A percentile compares a stretch with the other conserved stretches of the same genome.
Conservation (phyloP, 202 grass and related monocot genomes). For the Eragrostis tef region DNA sequence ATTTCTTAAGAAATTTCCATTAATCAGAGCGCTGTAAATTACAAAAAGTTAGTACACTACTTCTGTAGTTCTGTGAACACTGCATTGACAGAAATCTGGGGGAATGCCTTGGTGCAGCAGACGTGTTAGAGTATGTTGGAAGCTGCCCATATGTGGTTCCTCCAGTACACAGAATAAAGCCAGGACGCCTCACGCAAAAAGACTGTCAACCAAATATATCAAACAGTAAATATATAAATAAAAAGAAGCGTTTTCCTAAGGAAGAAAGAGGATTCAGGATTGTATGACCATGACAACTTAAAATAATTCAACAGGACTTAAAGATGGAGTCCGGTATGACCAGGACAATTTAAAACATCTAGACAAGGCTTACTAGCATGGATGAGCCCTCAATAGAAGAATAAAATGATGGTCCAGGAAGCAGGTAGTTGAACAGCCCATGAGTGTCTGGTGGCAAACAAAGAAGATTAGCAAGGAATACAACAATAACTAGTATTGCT, state of each 20-base stretch:
- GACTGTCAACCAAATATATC: constrained; percentile 63
- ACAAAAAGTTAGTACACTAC: constrained; percentile 30
- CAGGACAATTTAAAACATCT: background rate
- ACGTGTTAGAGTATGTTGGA: constrained; percentile 70
- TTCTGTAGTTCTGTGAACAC: constrained; percentile 37
- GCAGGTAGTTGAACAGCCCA: constrained; percentile 86
- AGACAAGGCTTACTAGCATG: constrained; percentile 62
- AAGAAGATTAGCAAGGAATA: constrained; percentile 46
- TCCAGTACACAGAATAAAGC: constrained; percentile 96
- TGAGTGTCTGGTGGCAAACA: constrained; percentile 65
- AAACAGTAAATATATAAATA: constrained; percentile 23
- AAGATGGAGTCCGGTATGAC: background rate
- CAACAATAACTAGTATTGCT: constrained; percentile 32
- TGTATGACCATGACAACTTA: constrained; percentile 26
- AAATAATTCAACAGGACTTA: constrained; percentile 52
- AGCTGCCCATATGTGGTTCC: constrained; percentile 90
- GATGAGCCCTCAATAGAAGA: constrained; percentile 80
- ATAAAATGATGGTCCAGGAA: constrained; percentile 88
- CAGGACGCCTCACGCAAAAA: constrained; percentile 76
- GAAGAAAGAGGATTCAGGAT: constrained; percentile 21
- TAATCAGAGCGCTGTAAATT: constrained; percentile 65
- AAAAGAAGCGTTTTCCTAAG: constrained; percentile 39
- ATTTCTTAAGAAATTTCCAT: constrained; percentile 85
- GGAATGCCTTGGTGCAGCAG: constrained; percentile 61
- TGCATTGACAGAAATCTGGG: constrained; percentile 29